Evolutionary conservation across 2,329 filamentous ascomycete genomes (phyloP).

Genomic region (Cercospora sojina): DNA sequence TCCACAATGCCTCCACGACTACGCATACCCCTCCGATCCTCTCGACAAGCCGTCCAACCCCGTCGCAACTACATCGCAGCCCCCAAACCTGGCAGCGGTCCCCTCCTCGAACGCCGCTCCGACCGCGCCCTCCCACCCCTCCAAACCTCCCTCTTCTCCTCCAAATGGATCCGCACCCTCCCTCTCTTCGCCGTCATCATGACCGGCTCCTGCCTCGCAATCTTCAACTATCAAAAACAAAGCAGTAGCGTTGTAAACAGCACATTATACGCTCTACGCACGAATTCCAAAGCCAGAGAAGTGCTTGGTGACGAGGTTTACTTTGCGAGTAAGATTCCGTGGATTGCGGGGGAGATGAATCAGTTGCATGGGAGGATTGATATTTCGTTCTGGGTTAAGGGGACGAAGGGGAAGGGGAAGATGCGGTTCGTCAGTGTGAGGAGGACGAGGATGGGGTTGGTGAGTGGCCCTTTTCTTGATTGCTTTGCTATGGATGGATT

Average conservation of each 20-base stretch:
- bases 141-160: conserved; percentile 22
- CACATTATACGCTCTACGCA: conserved; percentile 88
- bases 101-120: conserved; percentile 53
- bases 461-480: conserved; percentile 40
- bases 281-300: conserved; percentile 69
- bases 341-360: conserved; percentile 70
- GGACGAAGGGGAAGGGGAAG: conserved; percentile 65
- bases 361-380: conserved; percentile 89
- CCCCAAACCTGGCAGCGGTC: conserved; percentile 51
- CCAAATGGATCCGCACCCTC: conserved; percentile 59
- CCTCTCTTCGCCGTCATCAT: conserved; percentile 78
- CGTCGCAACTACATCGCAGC: conserved; percentile 51
- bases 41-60: conserved; percentile 12
- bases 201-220: conserved; percentile 70
- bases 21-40: conserved; percentile 19
- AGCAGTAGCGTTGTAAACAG: conserved; percentile 76
- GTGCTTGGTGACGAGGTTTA: conserved; percentile 71
- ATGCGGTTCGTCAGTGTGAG: conserved; percentile 81
- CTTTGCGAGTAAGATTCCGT: conserved; percentile 50
- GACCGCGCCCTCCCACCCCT: conserved; percentile 54
- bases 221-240: conserved; percentile 99
- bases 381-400: conserved; percentile 82
- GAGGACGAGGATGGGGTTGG: conserved; percentile 60
- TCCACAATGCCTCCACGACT: conserved; percentile 31
- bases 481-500: neutral